phyloP scores from a whole-genome alignment of 768 basidiomycete genomes.

The Leccinum variicolor region DNA sequence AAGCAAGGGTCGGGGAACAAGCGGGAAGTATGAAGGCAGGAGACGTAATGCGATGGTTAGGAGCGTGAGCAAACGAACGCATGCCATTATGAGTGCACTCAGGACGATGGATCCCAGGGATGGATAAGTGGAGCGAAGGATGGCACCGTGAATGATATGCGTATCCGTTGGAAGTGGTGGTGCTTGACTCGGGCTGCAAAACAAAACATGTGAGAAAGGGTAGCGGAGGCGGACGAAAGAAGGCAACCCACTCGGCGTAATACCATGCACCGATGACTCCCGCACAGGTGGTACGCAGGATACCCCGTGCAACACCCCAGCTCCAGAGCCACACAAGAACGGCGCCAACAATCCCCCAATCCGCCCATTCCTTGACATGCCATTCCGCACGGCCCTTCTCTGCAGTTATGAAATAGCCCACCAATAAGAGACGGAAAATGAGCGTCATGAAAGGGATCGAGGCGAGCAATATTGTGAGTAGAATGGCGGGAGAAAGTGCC shows the following conservation, averaged over 20 bases:
- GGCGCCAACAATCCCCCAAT: slow-evolving; percentile 64
- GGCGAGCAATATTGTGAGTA: slow-evolving; percentile 61
- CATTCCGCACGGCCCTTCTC: slow-evolving; percentile 41
- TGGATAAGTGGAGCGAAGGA: slow-evolving; percentile 75
- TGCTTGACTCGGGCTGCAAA: slow-evolving; percentile 25
- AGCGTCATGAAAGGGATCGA: slow-evolving; percentile 80
- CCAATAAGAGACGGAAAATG: slow-evolving; percentile 71
- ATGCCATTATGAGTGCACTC: slow-evolving; percentile 72
- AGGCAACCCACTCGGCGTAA: slow-evolving; percentile 54
- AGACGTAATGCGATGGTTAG: slow-evolving; percentile 49
- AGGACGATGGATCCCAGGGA: slow-evolving; percentile 79
- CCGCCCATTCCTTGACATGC: slow-evolving; percentile 63
- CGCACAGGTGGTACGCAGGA: slow-evolving; percentile 71
- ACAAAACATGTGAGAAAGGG: slow-evolving; percentile 4
- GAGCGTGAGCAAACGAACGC: slow-evolving; percentile 57
- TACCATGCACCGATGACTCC: slow-evolving; percentile 93
- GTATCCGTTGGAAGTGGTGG: slow-evolving; percentile 52
- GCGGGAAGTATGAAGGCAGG: slow-evolving; percentile 51
- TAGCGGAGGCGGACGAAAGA: not conserved
- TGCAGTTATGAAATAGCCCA: slow-evolving; percentile 53
- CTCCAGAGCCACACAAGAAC: slow-evolving; percentile 66
- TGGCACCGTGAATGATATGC: slow-evolving; percentile 71
- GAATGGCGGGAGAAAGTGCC: slow-evolving; percentile 68
- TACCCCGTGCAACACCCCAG: slow-evolving; percentile 75
- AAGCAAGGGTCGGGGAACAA: slow-evolving; percentile 39